Conservation (phyloP, 2,329 filamentous ascomycete genomes). For the Penicillium aurantiogriseum region DNA sequence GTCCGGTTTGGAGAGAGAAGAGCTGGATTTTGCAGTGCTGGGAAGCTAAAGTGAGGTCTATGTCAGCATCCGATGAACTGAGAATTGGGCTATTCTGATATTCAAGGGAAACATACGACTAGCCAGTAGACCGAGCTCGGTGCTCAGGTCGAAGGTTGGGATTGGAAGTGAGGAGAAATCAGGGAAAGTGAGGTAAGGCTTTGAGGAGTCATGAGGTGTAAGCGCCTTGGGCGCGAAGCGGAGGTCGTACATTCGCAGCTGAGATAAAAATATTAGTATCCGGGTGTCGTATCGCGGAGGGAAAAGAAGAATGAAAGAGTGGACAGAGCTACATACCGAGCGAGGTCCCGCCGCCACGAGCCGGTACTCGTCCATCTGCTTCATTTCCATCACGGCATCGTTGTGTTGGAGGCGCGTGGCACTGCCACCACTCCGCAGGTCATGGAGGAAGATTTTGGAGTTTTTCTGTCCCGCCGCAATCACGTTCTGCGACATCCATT, state of each 20-base stretch:
- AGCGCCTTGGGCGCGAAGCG: slow-evolving; percentile 34
- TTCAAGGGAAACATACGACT: slow-evolving; percentile 29
- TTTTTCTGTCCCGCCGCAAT: slow-evolving; percentile 38
- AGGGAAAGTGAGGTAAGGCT: slow-evolving; percentile 38
- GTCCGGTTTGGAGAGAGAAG: slow-evolving; percentile 40
- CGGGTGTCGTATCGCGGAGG: neutral
- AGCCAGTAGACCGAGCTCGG: slow-evolving; percentile 40
- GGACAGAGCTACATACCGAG: slow-evolving; percentile 25
- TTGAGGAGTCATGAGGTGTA: slow-evolving; percentile 28
- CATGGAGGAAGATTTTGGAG: slow-evolving; percentile 37
- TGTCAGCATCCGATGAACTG: neutral
- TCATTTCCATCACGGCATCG: slow-evolving; percentile 36
- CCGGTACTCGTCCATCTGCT: slow-evolving; percentile 36
- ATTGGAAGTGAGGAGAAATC: slow-evolving; percentile 30
- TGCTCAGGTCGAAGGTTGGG: slow-evolving; percentile 38
- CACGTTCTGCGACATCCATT: slow-evolving; percentile 39
- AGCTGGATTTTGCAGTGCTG: slow-evolving; percentile 36
- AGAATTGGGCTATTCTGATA: neutral
- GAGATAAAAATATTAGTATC: neutral
- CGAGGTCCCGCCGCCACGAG: slow-evolving; percentile 36
- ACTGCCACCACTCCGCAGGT: slow-evolving; percentile 35
- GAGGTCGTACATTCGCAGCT: slow-evolving; percentile 46
- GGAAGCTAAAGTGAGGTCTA: slow-evolving; percentile 26
- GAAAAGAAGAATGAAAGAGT: neutral
- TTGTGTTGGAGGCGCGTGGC: slow-evolving; percentile 36